Percentiles rank a stretch among this genome's conserved stretches.
Evolutionary conservation across 306 rosid genomes (phyloP).

Genomic region (Sesbania bispinosa): DNA sequence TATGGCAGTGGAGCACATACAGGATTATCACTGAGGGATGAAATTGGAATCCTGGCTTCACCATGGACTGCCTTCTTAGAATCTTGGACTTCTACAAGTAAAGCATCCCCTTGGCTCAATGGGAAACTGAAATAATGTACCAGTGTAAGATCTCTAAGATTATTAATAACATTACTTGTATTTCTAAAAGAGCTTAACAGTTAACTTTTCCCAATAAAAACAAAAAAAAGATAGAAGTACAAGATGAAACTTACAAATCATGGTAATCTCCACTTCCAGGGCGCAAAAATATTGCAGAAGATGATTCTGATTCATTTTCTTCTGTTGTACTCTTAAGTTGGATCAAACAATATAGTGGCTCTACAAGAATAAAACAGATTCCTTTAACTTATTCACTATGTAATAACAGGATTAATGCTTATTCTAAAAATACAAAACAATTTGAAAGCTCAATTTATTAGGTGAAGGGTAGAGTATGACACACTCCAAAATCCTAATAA

Average conservation of each 20-base stretch:
- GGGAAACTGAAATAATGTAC: conserved; percentile 71
- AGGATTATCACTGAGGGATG: conserved; percentile 66
- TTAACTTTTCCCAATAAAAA: neutral
- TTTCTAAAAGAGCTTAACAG: too few species aligned
- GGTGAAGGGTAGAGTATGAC: neutral
- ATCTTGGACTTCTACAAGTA: conserved; percentile 78
- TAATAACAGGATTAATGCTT: neutral
- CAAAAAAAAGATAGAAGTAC: neutral
- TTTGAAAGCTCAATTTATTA: neutral
- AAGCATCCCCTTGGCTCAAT: conserved; percentile 84
- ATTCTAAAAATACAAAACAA: neutral
- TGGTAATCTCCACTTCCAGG: conserved; percentile 84
- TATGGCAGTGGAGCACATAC: conserved; percentile 42
- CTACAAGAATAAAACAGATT: conserved; percentile 47
- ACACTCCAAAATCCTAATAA: neutral
- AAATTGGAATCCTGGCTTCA: conserved; percentile 72
- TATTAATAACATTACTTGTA: neutral
- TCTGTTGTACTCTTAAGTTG: conserved; percentile 84
- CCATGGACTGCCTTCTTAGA: conserved; percentile 65
- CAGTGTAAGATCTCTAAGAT: conserved; percentile 13
- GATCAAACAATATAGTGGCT: conserved; percentile 66
- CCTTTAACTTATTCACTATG: neutral
- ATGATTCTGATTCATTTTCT: conserved; percentile 50
- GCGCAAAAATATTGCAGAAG: conserved; percentile 59
- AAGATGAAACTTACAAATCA: conserved; percentile 68